These are phyloP conservation scores for Suillus clintonianus DNA, from an alignment of 768 basidiomycete genomes.

Conservation along the genomic window DNA sequence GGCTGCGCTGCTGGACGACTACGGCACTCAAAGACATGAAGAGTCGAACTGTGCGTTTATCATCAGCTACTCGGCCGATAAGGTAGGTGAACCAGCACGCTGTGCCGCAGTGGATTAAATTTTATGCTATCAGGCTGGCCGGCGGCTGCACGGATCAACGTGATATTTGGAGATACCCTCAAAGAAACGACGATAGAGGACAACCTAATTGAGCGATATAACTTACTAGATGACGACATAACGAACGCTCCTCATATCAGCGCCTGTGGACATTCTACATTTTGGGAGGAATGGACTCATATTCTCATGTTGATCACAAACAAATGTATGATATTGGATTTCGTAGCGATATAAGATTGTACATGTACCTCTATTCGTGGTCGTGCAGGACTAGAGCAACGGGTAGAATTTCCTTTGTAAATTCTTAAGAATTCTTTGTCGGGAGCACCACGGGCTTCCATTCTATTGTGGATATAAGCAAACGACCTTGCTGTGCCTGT, in stretches of 20 bases:
- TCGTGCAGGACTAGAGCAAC: not conserved
- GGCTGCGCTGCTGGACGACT: not conserved
- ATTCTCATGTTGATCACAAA: not conserved
- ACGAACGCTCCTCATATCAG: not conserved
- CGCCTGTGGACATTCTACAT: not conserved
- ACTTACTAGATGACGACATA: not conserved
- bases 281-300: not conserved
- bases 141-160: not conserved
- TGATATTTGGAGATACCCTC: not conserved
- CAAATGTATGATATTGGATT: not conserved
- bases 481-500: no score
- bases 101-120: not conserved
- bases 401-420: no score
- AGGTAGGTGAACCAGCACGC: not conserved
- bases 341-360: not conserved
- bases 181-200: not conserved
- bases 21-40: not conserved
- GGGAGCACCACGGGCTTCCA: no score
- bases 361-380: not conserved
- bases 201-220: not conserved
- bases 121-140: not conserved
- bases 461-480: no score
- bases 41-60: not conserved
- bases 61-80: not conserved
- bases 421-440: no score